Evolutionary conservation across 169 alveolate species (phyloP), one percentile per base, ranked within the genome.

Genomic region (Plasmodium gonderi): DNA sequence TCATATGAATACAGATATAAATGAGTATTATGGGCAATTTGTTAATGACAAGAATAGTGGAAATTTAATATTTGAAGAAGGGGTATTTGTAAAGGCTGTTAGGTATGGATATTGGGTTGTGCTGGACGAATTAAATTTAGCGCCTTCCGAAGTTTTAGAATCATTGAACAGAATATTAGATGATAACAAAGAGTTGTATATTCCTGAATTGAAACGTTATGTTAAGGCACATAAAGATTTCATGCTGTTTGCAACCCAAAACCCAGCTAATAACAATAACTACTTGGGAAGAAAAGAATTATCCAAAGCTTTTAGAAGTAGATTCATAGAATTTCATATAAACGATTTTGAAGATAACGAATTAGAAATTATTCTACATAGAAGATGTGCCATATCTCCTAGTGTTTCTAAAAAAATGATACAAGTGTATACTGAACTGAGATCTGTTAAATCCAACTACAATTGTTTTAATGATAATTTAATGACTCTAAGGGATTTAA

Each of bases 231-330:
- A 99, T 91, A 97, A 96, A 51, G 99, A 99, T 91, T 99, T 99
- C 81, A 98, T 98, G 98, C 96, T 99, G 40, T 99, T 99, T 90
- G 99, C 99, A 4, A 99, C 99, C 0, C 99, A 99, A 95, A 99
- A 99, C 91, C 99, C 99, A 11, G 99, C 99, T 5, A 97, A 97
- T n/a, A 97, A 97, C 69, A 97, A 97, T 91, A 96, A 97, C n/a
- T 99, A 99, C 90, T 99, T 99, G 11, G 99, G 99, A 38, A 97
- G 99, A 72, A 99, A 99, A 93, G 98, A 97, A 91, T 97, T 99
- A 60, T 98, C 99, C 38, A 97, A 98, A 91, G 99, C 99, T 0
- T 98, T 99, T 95, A 95, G 99, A 87, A 99, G 99, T 92, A 97
- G 99, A 77, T 99, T 99, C 93, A 96, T 98, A 51, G 99, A 98